phyloP scores from a whole-genome alignment of 2,329 filamentous ascomycete species.

The Botrytis hyacinthi region DNA sequence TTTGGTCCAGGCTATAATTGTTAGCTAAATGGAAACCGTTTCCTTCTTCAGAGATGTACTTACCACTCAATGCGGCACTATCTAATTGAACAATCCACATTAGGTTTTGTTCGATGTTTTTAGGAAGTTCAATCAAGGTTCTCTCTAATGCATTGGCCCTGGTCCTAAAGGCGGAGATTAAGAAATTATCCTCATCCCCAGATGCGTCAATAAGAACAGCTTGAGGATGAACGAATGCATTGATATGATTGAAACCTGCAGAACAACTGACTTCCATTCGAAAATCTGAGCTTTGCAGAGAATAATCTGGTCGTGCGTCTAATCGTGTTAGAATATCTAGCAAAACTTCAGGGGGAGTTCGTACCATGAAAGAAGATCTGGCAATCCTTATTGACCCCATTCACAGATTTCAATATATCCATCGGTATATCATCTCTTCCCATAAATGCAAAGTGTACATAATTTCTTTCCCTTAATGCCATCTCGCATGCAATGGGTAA shows the following conservation, averaged over 20 bases:
- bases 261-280: slow-evolving; percentile 65
- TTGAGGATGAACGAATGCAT: slow-evolving; percentile 73
- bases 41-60: slow-evolving; percentile 24
- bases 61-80: slow-evolving; percentile 65
- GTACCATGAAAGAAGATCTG: slow-evolving; percentile 58
- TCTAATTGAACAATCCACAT: slow-evolving; percentile 80
- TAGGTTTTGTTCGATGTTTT: slow-evolving; percentile 58
- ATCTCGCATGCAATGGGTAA: slow-evolving; percentile 86
- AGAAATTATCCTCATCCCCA: slow-evolving; percentile 64
- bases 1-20: slow-evolving; percentile 67
- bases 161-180: slow-evolving; percentile 58
- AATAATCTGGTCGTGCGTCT: slow-evolving; percentile 77
- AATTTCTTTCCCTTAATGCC: slow-evolving; percentile 64
- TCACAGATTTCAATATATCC: slow-evolving; percentile 68
- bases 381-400: slow-evolving; percentile 73
- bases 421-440: slow-evolving; percentile 69
- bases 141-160: slow-evolving; percentile 52
- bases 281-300: slow-evolving; percentile 64
- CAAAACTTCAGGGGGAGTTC: slow-evolving; percentile 10
- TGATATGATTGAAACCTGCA: slow-evolving; percentile 70
- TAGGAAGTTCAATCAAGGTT: slow-evolving; percentile 74
- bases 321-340: slow-evolving; percentile 22
- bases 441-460: slow-evolving; percentile 80
- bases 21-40: slow-evolving; percentile 28
- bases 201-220: slow-evolving; percentile 64